Conservation (phyloP, 495 filamentous ascomycete species). For the Talaromyces wortmannii region DNA sequence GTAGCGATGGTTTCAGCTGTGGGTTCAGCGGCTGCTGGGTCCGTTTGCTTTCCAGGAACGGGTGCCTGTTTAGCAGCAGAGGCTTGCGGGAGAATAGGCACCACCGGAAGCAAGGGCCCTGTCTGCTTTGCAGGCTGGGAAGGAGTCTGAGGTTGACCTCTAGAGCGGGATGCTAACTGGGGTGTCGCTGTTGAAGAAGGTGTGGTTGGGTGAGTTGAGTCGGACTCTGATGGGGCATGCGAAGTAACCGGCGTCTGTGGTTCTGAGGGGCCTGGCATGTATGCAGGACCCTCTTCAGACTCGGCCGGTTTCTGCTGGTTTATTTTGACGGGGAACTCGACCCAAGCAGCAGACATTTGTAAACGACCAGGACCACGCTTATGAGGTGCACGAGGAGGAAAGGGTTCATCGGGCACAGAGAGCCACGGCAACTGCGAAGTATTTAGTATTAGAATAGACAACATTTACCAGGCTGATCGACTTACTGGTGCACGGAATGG, state of each 20-base stretch:
- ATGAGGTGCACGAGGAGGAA: slow-evolving; percentile 47
- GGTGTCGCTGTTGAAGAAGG: slow-evolving; percentile 48
- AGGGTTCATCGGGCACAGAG: slow-evolving; percentile 60
- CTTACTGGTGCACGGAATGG: slow-evolving; percentile 64
- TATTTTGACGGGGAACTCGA: slow-evolving; percentile 40
- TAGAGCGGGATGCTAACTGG: slow-evolving; percentile 17
- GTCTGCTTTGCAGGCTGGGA: slow-evolving; percentile 37
- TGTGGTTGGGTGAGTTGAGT: slow-evolving; percentile 65
- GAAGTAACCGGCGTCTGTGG: slow-evolving; percentile 64
- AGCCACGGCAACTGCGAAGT: slow-evolving; percentile 68
- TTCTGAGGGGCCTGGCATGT: slow-evolving; percentile 27
- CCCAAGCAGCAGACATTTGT: slow-evolving; percentile 20
- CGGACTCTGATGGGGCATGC: slow-evolving; percentile 56
- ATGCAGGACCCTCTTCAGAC: slow-evolving; percentile 4
- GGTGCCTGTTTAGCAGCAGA: slow-evolving; percentile 31
- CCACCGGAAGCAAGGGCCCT: slow-evolving; percentile 41
- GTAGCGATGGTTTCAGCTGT: slow-evolving; percentile 14
- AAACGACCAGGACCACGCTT: slow-evolving; percentile 36
- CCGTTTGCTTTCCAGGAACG: slow-evolving; percentile 13
- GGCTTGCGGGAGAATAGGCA: slow-evolving; percentile 59
- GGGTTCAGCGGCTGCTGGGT: slow-evolving; percentile 6
- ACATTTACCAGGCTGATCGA: slow-evolving; percentile 7
- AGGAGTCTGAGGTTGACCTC: slow-evolving; percentile 30
- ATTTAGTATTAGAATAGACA: not conserved
- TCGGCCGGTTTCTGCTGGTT: too few species aligned